Base-by-base conservation (phyloP, 2,329 filamentous ascomycete species). In the Aureobasidium sp. region DNA sequence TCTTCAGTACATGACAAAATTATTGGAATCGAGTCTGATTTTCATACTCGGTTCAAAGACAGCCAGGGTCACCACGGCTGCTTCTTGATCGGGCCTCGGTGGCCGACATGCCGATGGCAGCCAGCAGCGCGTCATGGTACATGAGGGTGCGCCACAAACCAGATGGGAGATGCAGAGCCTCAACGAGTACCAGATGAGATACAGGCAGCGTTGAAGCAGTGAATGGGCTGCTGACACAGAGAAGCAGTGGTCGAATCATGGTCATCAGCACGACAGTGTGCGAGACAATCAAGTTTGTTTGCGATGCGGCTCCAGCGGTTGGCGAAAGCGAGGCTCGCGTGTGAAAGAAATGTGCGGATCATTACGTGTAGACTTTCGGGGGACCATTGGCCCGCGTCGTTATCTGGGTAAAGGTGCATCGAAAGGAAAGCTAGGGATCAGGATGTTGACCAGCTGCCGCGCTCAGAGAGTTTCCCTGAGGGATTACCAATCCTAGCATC, bases 331-430 rank as follows among this genome's bases (percentile, higher is more conserved):
- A 29, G 40, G 31, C 39, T 54, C 35, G 22, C 15, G 35, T 29
- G 37, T 6, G 9, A 17, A 14, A 40, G 31, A 11, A 15, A 22
- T 42, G 50, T 42, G 49, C 49, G 33, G 42, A 48, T 59, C 60
- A 62, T 62, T 62, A 62, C 52, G 49, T 58, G 33, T 62, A 59
- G 60, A 57, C 53, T 57, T 52, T 62, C 57, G 56, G 57, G 22
- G 42, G 17, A 19, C 22, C 48, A 17, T 22, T 49, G 35, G 27
- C 44, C 57, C 57, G 57, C 57, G 33, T 60, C 35, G 45, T 60
- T 50, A 60, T 60, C 57, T 60, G 44, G 31, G 40, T 33, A 22
- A 24, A 50, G 33, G 33, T 29, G 39, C 45, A 60, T 60, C 24
- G 27, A 40, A 50, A 35, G 27, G 27, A 49, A 50, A 35, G 27